Conservation (phyloP, 1,139 yeast genomes). For the Kurtzmaniella quercitrusa region DNA sequence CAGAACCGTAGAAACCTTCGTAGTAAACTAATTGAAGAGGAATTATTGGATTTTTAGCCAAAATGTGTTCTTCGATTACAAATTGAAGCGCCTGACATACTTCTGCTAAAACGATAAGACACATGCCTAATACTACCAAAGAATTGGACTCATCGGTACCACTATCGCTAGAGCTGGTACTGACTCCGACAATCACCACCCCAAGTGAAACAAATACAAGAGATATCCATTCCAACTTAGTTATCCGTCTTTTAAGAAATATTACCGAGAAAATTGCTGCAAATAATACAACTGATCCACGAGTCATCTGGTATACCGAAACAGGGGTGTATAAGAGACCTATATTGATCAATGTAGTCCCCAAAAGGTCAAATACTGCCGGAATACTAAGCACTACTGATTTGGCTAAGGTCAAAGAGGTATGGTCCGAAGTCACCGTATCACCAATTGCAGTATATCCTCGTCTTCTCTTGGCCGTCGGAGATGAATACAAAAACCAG, state of each 20-base stretch:
- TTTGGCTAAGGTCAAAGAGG: conserved; percentile 15
- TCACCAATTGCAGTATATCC: conserved; percentile 16
- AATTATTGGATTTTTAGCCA: conserved; percentile 48
- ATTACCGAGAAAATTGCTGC: conserved; percentile 70
- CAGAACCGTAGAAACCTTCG: conserved; percentile 69
- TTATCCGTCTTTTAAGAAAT: conserved; percentile 53
- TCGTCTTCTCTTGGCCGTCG: background rate
- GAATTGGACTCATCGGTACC: conserved; percentile 10
- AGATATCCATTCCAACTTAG: conserved; percentile 66
- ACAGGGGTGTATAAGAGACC: conserved; percentile 76
- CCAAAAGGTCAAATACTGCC: conserved; percentile 66
- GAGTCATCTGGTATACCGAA: conserved; percentile 80
- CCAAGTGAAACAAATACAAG: conserved; percentile 60
- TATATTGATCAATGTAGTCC: conserved; percentile 72
- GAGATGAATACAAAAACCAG: conserved; percentile 23
- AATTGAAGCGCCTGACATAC: conserved; percentile 70
- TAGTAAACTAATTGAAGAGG: conserved; percentile 70
- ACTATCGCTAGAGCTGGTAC: conserved; percentile 21
- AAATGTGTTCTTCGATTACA: conserved; percentile 71
- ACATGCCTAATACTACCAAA: conserved; percentile 49
- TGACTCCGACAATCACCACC: conserved; percentile 67
- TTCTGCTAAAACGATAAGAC: conserved; percentile 58
- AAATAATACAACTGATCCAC: conserved; percentile 74
- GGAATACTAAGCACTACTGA: conserved; percentile 49
- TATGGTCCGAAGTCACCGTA: conserved; percentile 6